Conservation (phyloP, 352 stramenopile species). For the Lagenidium giganteum region DNA sequence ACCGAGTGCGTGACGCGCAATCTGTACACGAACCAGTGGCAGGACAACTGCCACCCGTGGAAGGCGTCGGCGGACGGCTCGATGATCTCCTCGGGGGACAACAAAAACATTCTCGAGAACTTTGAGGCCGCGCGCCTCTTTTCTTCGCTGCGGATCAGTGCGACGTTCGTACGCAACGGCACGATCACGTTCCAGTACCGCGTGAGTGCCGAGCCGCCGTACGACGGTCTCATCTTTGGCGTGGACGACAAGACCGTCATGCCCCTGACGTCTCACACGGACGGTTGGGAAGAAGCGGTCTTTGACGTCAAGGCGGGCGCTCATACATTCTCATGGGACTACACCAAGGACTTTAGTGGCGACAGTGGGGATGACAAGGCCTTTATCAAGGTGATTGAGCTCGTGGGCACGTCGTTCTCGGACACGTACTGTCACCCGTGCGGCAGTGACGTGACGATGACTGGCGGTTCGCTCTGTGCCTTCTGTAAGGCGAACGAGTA, state of each 20-base stretch:
- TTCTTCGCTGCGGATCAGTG: slow-evolving; percentile 65
- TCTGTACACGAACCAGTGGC: slow-evolving; percentile 71
- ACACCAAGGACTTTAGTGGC: slow-evolving; percentile 71
- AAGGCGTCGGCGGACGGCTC: slow-evolving; percentile 40
- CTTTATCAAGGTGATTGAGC: slow-evolving; percentile 72
- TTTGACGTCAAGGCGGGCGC: slow-evolving; percentile 47
- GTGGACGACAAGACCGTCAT: slow-evolving; percentile 57
- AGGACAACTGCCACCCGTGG: slow-evolving; percentile 74
- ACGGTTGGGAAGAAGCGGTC: slow-evolving; percentile 64
- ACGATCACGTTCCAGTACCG: slow-evolving; percentile 74
- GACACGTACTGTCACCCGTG: slow-evolving; percentile 73
- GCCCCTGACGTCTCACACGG: slow-evolving; percentile 48
- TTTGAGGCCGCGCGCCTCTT: slow-evolving; percentile 67
- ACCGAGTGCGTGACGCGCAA: slow-evolving; percentile 74
- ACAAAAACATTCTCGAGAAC: slow-evolving; percentile 57
- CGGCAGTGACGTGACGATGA: slow-evolving; percentile 73
- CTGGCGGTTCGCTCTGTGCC: slow-evolving; percentile 63
- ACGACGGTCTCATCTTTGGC: slow-evolving; percentile 74
- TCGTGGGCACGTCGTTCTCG: slow-evolving; percentile 73
- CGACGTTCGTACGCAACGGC: slow-evolving; percentile 69
- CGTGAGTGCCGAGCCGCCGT: slow-evolving; percentile 66
- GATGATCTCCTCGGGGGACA: slow-evolving; percentile 65
- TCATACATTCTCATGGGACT: slow-evolving; percentile 77
- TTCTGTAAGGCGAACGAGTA: slow-evolving; percentile 82
- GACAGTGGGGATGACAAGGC: slow-evolving; percentile 68